These are phyloP conservation scores for Mitragyna speciosa DNA, from an alignment of 257 asterid species.

Conservation along the genomic window DNA sequence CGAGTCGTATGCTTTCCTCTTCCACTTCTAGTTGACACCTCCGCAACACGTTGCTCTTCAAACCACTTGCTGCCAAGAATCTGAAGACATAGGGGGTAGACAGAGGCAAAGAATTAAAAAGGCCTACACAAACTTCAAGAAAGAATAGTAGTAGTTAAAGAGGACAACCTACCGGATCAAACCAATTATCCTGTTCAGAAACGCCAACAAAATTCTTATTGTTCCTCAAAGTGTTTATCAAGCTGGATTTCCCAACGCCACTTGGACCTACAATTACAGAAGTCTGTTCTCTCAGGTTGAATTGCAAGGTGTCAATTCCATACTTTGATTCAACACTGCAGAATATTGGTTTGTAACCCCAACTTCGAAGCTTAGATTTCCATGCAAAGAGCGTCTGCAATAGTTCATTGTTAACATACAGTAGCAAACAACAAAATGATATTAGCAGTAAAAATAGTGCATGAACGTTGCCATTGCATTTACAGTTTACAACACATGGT, in stretches of 20 bases:
- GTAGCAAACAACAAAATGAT: no score
- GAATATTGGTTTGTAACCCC: conserved; percentile 87
- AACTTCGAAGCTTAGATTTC: conserved; percentile 72
- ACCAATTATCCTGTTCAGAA: conserved; percentile 50
- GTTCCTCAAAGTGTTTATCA: conserved; percentile 82
- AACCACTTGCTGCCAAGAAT: conserved; percentile 82
- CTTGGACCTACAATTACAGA: conserved; percentile 94
- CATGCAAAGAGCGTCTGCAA: conserved; percentile 60
- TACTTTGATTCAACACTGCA: conserved; percentile 72
- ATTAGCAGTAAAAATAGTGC: no score
- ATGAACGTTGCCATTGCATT: background rate
- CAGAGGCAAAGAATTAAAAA: conserved; percentile 7
- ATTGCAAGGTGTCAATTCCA: conserved; percentile 77
- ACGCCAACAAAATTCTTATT: conserved; percentile 37
- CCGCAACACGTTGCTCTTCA: conserved; percentile 91
- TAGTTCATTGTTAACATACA: conserved; percentile 5
- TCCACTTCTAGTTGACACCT: conserved; percentile 92
- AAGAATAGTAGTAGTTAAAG: background rate
- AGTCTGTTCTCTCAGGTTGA: conserved; percentile 73
- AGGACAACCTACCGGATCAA: conserved; percentile 56
- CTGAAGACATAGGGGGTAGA: conserved; percentile 32
- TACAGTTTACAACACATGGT: background rate
- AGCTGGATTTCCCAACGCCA: conserved; percentile 96
- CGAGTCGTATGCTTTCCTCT: conserved; percentile 93
- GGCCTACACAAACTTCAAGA: conserved; percentile 11